Evolutionary conservation across 2,329 filamentous ascomycete species (phyloP), one percentile per base, ranked within the genome.

Genomic region (Fusarium nisikadoi): DNA sequence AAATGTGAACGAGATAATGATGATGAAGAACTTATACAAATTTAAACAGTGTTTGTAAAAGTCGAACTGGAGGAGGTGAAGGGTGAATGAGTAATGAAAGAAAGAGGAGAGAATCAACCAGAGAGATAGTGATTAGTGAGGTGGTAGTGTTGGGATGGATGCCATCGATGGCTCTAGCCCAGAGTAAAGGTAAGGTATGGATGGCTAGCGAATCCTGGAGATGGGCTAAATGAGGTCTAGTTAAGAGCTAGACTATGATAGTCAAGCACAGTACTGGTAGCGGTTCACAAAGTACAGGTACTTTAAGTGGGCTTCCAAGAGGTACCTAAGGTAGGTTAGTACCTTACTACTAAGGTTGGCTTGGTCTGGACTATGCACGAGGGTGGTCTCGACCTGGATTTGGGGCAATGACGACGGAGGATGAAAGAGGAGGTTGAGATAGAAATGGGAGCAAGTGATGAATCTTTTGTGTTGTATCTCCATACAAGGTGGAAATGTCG

Each of bases 141-240:
- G 46, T 67, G 58, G 42, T 64, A 43, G 41, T 70, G 64, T 50
- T 72, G 71, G 65, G 65, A 68, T 53, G 33, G 19, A 39, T 27
- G 33, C 33, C 33, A 53, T 53, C 23, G 33, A 39, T 67, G 63
- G 54, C 54, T 56, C 53, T 56, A 47, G 53, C 53, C 39, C 41
- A 27, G 38, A 56, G 50, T 42, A 17, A 31, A 54, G 53, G n/a
- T 29, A 33, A 56, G 23, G 39, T 56, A 27, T 70, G 70, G 62
- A 61, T 53, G 62, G 39, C 62, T 62, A 66, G 68, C 68, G 71
- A 74, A 74, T 66, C 66, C 71, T 73, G 67, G 63, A 69, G 71
- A 73, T 50, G 55, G 61, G 70, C 66, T 74, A 59, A 54, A 71
- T 69, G 55, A 56, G 68, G 68, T 68, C 53, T 57, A 71, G 62